Base-by-base conservation (phyloP, 129 eudicot genomes). In the Escallonia herrerae region DNA sequence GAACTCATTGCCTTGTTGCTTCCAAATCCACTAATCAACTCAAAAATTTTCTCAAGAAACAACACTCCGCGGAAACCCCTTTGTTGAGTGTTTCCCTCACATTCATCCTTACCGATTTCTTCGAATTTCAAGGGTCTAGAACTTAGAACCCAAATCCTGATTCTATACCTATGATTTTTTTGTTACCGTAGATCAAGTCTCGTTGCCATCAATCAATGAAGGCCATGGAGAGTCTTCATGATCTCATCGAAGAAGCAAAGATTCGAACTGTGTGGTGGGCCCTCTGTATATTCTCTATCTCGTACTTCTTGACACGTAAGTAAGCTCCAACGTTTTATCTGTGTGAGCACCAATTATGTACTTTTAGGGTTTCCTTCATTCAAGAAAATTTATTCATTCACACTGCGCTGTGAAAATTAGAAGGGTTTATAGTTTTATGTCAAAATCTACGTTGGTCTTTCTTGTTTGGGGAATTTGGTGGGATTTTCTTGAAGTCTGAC, bases 181-280 rank as follows among this genome's bases (percentile, higher is more conserved):
- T 48, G 11, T 73, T 43, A 22, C 33, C 1, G 33, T 22, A 22
- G 38, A 73, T 73, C 77, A 65, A 42, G 14, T 80, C 57, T 54
- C 55, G 48, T 81, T 78, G 72, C 69, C 77, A 73, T 38, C 57
- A 41, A 22, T 55, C 61, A 6, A 72, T 57, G 71, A 79, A 72
- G 77, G 70, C 69, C 62, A 86, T 88, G 95, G 86, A 86, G 67
- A 81, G 81, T 54, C 15, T 93, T 48, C 82, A 78, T 53, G 95
- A 88, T 93, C 87, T 93, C 22, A 83, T 93, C 65, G 90, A 93
- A 78, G 98, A 93, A 86, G 96, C 91, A 64, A 88, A 88, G 79
- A 79, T 89, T 82, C 96, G 98, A n/a, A 79, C 88, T 63, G 86
- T 93, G 6, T 88, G 91, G 90, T 88, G 98, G 98, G 81, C 78